phyloP scores from a whole-genome alignment of 2,329 filamentous ascomycete species.

The Calonectria crousiana region DNA sequence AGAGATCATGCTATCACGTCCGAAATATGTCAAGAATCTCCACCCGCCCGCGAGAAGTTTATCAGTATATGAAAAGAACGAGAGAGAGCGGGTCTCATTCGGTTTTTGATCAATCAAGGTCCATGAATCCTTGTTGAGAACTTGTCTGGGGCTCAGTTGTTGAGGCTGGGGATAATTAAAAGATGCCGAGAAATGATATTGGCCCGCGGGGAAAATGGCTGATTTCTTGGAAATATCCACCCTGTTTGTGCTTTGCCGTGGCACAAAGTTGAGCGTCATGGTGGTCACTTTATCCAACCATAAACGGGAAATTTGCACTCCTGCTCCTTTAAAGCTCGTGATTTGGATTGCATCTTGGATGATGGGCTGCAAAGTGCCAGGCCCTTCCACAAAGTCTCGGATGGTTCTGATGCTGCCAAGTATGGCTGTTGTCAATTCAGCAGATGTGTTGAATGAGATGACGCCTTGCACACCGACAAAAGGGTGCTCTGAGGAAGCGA shows the following conservation, averaged over 20 bases:
- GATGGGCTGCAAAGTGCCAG: conserved; percentile 60
- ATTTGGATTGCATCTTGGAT: conserved; percentile 68
- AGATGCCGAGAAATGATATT: conserved; percentile 69
- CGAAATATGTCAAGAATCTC: conserved; percentile 77
- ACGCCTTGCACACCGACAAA: conserved; percentile 66
- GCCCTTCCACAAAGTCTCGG: conserved; percentile 72
- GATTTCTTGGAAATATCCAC: conserved; percentile 54
- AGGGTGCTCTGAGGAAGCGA: conserved; percentile 48
- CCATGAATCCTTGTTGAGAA: conserved; percentile 62
- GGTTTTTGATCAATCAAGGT: conserved; percentile 58
- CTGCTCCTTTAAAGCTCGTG: conserved; percentile 53
- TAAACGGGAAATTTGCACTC: conserved; percentile 61
- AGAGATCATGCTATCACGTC: conserved; percentile 73
- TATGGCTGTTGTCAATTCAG: conserved; percentile 66
- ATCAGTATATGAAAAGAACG: conserved; percentile 73
- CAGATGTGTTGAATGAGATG: conserved; percentile 69
- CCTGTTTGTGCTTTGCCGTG: conserved; percentile 43
- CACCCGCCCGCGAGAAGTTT: conserved; percentile 75
- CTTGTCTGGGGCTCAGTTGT: conserved; percentile 62
- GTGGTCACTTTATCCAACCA: conserved; percentile 75
- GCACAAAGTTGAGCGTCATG: conserved; percentile 63
- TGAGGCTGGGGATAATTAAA: conserved; percentile 73
- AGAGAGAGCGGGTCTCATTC: conserved; percentile 54
- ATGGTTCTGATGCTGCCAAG: conserved; percentile 73
- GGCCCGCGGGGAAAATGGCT: conserved; percentile 62